Conservation (phyloP, 2,329 filamentous ascomycete genomes). For the Cryphonectria parasitica region DNA sequence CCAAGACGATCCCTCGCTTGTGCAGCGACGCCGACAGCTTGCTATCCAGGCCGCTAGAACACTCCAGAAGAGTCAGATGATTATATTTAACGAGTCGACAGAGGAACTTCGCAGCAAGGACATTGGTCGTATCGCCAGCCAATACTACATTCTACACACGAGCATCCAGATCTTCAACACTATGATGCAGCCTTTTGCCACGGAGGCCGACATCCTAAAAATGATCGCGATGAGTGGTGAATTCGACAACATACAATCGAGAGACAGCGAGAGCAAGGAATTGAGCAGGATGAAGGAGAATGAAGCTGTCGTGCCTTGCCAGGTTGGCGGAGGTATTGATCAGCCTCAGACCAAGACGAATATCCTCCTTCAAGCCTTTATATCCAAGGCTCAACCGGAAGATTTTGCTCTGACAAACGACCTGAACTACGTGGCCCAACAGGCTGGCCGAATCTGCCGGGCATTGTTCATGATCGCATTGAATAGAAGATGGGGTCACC, state of each 20-base stretch:
- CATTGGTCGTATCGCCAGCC: constrained; percentile 93
- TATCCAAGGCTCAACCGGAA: constrained; percentile 83
- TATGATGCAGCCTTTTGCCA: constrained; percentile 84
- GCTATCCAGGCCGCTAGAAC: constrained; percentile 87
- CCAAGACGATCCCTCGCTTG: constrained; percentile 82
- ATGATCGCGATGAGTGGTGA: constrained; percentile 99
- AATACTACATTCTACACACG: constrained; percentile 92
- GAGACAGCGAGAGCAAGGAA: constrained; percentile 89
- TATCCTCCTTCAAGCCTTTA: constrained; percentile 90
- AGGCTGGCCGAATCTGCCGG: constrained; percentile 90
- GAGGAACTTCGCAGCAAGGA: constrained; percentile 94
- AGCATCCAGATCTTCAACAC: constrained; percentile 96
- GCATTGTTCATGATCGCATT: constrained; percentile 97
- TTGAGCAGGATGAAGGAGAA: constrained; percentile 74
- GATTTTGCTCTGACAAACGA: constrained; percentile 95
- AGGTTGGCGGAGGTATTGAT: constrained; percentile 73
- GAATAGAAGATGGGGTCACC: constrained; percentile 93
- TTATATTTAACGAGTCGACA: constrained; percentile 94
- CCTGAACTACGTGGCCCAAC: constrained; percentile 92
- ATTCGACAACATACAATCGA: constrained; percentile 93
- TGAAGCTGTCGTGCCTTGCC: constrained; percentile 72
- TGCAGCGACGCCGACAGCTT: constrained; percentile 81
- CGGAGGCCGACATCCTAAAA: constrained; percentile 88
- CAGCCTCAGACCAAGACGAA: constrained; percentile 90
- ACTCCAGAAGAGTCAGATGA: constrained; percentile 95